Evolutionary conservation across 1,139 yeast species (phyloP), one percentile per base, ranked within the genome.

Genomic region (Yamadazyma jaroonii): DNA sequence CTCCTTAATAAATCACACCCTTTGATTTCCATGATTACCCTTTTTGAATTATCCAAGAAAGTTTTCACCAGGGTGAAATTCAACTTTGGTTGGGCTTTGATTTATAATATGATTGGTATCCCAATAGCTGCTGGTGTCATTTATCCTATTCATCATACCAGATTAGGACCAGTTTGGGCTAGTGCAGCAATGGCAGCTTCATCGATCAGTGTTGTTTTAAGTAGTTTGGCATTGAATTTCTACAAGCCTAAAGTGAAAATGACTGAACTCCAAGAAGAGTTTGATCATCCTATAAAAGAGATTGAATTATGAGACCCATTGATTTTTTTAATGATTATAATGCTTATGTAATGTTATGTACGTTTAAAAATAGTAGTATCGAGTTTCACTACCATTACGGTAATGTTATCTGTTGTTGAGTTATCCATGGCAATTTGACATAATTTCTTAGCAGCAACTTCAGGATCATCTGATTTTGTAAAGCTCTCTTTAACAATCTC

Each of bases 371-470:
- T 50, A 49, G 52, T 74, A 72, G 6, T 77, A 49, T 80, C 81
- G 43, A 84, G 70, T 39, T 76, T 65, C 3, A 84, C 79, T 21
- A 92, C 89, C 97, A 92, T 88, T 23, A 86, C 94, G 0, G 98
- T 90, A 30, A 92, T 79, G 57, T 92, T 92, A 61, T 92, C 99
- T 3, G 96, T 84, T 12, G 96, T 84, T 31, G 85, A 80, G 48
- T 80, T 75, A 42, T 81, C 80, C 59, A 94, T 71, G 1, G 99
- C 97, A 50, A 79, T 73, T 43, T 79, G 76, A 41, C 94, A 87
- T 42, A 90, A 66, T 26, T 64, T 66, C 45, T 77, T 74, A 9
- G 95, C 84, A 0, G 95, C 96, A 31, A 61, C 61, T 39, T 79
- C 75, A 1, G 95, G 84, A 32, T 65, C 67, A 32, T 37, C 43